Evolutionary conservation across 176 grass and related monocot species (phyloP), one percentile per base, ranked within the genome.

Genomic region (Areca catechu): DNA sequence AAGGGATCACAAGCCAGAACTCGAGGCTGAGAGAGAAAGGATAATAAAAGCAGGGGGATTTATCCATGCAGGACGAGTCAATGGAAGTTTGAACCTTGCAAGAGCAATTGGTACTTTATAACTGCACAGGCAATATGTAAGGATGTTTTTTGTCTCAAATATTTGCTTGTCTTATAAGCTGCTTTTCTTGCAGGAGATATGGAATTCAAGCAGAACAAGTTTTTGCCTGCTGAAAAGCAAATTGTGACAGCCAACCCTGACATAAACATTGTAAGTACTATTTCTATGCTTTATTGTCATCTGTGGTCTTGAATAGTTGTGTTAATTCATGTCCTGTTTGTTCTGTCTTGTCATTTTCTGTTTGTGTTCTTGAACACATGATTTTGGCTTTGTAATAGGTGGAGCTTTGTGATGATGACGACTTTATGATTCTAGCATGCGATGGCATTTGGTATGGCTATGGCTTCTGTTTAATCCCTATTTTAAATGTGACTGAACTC

Each of bases 141-240:
- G 57, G 29, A 28, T 60, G 25, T 34, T 25, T 17, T 60, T 19
- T 58, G 24, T 19, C 7, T 60, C 18, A 49, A 18, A 55, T 24
- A 57, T 47, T 18, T 71, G 17, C 62, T 51, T 68, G 51, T 22
- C 22, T 53, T 48, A 19, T 76, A 51, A 58, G 3, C 27, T 74
- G 57, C 22, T 24, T 16, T 4, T 54, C 21, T 54, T 82, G 30
- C 57, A 98, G 93, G 93, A 63, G 93, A 98, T 71, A 85, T 83
- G 81, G 93, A 92, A 68, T 98, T 98, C 51, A 98, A 98, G 74
- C 84, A 92, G 77, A 92, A 98, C 70, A 92, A 88, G 50, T 78
- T 76, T 15, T 85, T 98, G 59, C 76, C 93, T 74, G 77, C 75
- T 15, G 84, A 98, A 65, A 98, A 92, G 63, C 93, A 98, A 79